Evolutionary conservation across 768 basidiomycete genomes (phyloP).

Genomic region (Tubosaeta sp.): DNA sequence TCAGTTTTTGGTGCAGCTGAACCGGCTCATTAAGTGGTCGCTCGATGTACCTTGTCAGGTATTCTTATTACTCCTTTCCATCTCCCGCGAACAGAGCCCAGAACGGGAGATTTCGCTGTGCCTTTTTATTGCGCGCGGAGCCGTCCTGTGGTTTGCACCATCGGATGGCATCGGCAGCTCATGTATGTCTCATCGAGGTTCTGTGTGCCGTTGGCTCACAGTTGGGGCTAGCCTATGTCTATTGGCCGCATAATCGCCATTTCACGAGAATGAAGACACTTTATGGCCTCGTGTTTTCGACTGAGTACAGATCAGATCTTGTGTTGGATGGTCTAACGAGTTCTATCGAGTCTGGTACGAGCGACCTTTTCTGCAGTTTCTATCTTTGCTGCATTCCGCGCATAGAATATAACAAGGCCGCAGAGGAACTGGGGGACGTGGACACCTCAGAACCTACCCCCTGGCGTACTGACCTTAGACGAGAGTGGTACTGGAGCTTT

Average conservation of each 20-base stretch:
- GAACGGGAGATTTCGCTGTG: constrained; percentile 27
- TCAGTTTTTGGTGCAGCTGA: constrained; percentile 26
- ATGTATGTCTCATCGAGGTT: constrained; percentile 23
- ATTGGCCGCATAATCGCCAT: constrained; percentile 34
- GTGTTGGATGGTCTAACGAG: constrained; percentile 34
- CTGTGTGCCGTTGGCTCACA: not conserved
- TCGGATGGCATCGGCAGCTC: constrained; percentile 33
- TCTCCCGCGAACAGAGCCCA: constrained; percentile 18
- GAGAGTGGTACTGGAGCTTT: constrained; percentile 38
- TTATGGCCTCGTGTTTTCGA: constrained; percentile 37
- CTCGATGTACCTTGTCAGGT: constrained; percentile 27
- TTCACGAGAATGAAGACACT: constrained; percentile 38
- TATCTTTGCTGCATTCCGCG: not conserved
- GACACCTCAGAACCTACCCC: constrained; percentile 28
- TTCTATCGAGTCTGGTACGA: constrained; percentile 31
- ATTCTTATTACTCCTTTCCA: constrained; percentile 12
- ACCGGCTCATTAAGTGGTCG: constrained; percentile 17
- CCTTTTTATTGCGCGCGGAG: constrained; percentile 27
- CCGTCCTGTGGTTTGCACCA: constrained; percentile 32
- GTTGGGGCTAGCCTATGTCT: constrained; percentile 33
- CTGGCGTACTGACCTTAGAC: constrained; percentile 8
- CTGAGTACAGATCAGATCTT: constrained; percentile 32
- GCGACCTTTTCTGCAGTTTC: not conserved
- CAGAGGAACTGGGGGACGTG: constrained; percentile 28
- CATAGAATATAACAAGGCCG: constrained; percentile 36